Evolutionary conservation across 768 basidiomycete genomes (phyloP).

Genomic region (Trametes punicea): DNA sequence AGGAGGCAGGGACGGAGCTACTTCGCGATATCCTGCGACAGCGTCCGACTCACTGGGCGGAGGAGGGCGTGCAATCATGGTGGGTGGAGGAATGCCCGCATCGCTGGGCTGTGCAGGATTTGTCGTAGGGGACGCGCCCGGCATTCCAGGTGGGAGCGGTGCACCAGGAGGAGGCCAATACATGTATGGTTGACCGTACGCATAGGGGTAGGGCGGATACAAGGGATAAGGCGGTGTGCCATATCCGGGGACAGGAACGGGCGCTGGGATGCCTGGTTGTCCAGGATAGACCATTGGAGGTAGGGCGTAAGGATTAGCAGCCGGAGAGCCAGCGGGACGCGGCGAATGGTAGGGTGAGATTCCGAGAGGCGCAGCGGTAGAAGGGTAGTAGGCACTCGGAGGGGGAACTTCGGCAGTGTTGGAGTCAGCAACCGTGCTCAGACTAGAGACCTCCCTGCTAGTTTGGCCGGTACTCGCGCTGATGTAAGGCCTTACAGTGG

Average conservation of each 20-base stretch:
- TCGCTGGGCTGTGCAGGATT: slow-evolving; percentile 4
- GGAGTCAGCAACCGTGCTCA: slow-evolving; percentile 9
- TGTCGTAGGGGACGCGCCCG: background rate
- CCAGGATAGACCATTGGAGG: slow-evolving; percentile 19
- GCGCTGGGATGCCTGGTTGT: slow-evolving; percentile 14
- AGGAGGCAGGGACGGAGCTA: slow-evolving; percentile 23
- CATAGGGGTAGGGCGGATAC: slow-evolving; percentile 34
- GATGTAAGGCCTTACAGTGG: slow-evolving; percentile 5
- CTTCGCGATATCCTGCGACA: slow-evolving; percentile 34
- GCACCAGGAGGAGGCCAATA: slow-evolving; percentile 32
- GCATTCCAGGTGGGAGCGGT: background rate
- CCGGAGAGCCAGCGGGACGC: slow-evolving; percentile 20
- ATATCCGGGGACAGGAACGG: slow-evolving; percentile 23
- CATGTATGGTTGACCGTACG: slow-evolving; percentile 36
- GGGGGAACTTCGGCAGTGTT: background rate
- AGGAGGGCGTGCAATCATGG: slow-evolving; percentile 31
- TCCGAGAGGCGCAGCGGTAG: slow-evolving; percentile 9
- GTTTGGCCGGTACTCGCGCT: background rate
- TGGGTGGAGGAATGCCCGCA: slow-evolving; percentile 29
- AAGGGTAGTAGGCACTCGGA: slow-evolving; percentile 10
- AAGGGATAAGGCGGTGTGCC: slow-evolving; percentile 35
- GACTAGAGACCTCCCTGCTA: background rate
- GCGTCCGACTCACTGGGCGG: slow-evolving; percentile 35
- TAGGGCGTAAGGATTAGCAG: slow-evolving; percentile 17
- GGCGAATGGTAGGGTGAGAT: slow-evolving; percentile 23